These are phyloP conservation scores for Lentinula raphanica DNA, from an alignment of 768 basidiomycete genomes.

Conservation along the genomic window DNA sequence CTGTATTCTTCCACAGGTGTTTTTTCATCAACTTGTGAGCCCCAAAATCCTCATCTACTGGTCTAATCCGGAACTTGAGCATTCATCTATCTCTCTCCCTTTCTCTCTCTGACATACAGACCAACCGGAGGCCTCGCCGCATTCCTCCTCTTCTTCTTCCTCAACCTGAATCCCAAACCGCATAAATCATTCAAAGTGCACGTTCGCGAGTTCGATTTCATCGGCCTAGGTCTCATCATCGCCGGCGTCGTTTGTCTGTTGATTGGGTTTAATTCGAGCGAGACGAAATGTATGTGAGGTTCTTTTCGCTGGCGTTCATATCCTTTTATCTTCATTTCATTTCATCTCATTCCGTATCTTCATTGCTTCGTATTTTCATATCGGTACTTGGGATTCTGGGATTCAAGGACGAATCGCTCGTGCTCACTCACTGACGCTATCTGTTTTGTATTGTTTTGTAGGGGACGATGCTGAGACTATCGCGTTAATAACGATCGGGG, in stretches of 20 bases:
- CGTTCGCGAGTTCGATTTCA: slow-evolving; percentile 63
- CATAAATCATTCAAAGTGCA: slow-evolving; percentile 54
- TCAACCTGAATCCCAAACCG: slow-evolving; percentile 74
- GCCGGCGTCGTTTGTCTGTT: slow-evolving; percentile 62
- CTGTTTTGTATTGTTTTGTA: no score
- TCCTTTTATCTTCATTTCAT: no score
- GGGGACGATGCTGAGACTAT: slow-evolving; percentile 54
- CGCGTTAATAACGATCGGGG: slow-evolving; percentile 54
- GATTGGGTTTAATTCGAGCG: slow-evolving; percentile 69
- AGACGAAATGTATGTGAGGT: slow-evolving; percentile 51
- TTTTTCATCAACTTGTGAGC: slow-evolving; percentile 49
- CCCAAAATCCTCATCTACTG: background rate
- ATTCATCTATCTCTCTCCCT: no score
- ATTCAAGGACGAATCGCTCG: no score
- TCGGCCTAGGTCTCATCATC: slow-evolving; percentile 60
- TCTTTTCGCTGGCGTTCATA: no score
- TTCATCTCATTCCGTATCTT: no score
- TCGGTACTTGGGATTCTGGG: no score
- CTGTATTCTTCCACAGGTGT: background rate
- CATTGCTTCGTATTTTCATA: no score
- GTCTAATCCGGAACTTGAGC: background rate
- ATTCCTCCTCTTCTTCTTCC: slow-evolving; percentile 59
- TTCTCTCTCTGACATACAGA: no score
- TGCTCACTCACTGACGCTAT: no score
- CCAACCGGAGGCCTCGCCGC: slow-evolving; percentile 70